These are phyloP conservation scores for Fusarium subglutinans DNA, from an alignment of 2,329 filamentous ascomycete species.

Conservation along the genomic window DNA sequence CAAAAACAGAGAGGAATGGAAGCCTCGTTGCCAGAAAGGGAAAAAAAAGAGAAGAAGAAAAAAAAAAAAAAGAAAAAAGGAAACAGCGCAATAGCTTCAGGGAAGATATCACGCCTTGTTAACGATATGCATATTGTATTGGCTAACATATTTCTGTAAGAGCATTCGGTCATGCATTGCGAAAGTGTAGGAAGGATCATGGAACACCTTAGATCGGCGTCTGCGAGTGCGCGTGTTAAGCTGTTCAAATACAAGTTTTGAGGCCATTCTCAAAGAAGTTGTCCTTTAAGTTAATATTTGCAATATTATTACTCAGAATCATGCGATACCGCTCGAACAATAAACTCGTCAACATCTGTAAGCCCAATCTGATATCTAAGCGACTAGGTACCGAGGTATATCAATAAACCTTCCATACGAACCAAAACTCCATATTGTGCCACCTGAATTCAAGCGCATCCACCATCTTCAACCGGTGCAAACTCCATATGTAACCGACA, in stretches of 20 bases:
- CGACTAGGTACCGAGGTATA: background rate
- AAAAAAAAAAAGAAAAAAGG: background rate
- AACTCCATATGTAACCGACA: background rate
- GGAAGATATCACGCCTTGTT: background rate
- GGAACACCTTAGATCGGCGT: constrained; percentile 7
- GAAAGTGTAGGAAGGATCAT: background rate
- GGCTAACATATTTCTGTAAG: constrained; percentile 1
- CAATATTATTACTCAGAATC: background rate
- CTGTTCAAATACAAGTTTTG: background rate
- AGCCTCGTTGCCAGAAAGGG: background rate
- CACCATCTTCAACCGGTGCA: background rate
- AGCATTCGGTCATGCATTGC: constrained; percentile 1
- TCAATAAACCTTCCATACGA: background rate
- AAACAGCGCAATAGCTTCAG: background rate
- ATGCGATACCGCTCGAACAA: constrained; percentile 18
- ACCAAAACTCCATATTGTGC: constrained; percentile 29
- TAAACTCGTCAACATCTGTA: constrained; percentile 1
- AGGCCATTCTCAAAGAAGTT: background rate
- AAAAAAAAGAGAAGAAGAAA: no score
- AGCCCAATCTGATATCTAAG: constrained; percentile 8
- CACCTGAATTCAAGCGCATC: background rate
- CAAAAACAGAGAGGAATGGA: constrained; percentile 8
- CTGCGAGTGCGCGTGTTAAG: background rate
- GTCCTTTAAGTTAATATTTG: background rate
- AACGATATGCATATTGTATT: constrained; percentile 4